phyloP scores from a whole-genome alignment of 1,284 basidiomycete species.

The Sanghuangporus sanghuang region DNA sequence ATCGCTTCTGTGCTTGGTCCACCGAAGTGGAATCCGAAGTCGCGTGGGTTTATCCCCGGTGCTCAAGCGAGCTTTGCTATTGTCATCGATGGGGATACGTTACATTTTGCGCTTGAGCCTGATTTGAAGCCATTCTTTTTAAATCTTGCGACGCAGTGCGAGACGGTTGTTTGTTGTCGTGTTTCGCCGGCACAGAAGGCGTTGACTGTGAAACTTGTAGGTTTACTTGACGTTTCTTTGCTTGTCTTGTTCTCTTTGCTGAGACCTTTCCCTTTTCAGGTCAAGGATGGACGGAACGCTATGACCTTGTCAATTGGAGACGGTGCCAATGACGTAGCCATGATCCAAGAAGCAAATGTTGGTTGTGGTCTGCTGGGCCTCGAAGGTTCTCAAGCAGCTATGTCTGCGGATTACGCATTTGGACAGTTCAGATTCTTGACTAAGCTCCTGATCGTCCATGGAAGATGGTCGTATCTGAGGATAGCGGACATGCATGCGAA shows the following conservation, averaged over 20 bases:
- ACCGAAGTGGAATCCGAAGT: constrained; percentile 48
- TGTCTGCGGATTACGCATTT: constrained; percentile 98
- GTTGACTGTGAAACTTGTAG: constrained; percentile 85
- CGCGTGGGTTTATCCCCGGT: constrained; percentile 64
- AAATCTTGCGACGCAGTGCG: constrained; percentile 90
- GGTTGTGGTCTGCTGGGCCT: constrained; percentile 92
- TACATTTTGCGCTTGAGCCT: constrained; percentile 76
- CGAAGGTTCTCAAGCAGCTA: constrained; percentile 96
- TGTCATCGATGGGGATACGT: constrained; percentile 94
- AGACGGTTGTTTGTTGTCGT: constrained; percentile 96
- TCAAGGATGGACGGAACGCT: constrained; percentile 92
- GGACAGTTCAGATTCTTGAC: constrained; percentile 96
- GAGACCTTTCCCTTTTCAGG: constrained; percentile 35
- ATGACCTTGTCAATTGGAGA: constrained; percentile 98
- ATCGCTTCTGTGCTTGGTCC: constrained; percentile 78
- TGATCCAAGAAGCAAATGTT: constrained; percentile 98
- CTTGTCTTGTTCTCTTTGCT: constrained; percentile 1
- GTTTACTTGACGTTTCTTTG: constrained; percentile 25
- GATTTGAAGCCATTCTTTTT: constrained; percentile 85
- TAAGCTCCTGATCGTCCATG: constrained; percentile 90
- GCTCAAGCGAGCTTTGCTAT: constrained; percentile 80
- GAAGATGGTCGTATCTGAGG: constrained; percentile 94
- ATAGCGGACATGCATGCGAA: constrained; percentile 97
- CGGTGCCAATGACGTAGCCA: constrained; percentile 93
- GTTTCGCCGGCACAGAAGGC: constrained; percentile 97